Evolutionary conservation across 306 rosid genomes (phyloP).

Genomic region (Pyrus pyrifolia): DNA sequence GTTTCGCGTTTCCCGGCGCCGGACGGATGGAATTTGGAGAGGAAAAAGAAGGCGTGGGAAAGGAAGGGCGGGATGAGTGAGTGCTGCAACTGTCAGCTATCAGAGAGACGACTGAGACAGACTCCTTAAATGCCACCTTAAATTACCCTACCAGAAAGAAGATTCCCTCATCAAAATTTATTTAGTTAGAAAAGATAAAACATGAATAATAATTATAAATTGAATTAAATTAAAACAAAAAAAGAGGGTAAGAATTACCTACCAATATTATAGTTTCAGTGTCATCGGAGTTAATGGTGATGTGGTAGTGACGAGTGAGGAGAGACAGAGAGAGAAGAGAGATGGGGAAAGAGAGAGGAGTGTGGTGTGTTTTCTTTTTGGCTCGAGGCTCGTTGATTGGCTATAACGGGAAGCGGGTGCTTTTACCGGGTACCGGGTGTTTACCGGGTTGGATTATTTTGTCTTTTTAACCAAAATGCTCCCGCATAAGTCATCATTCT

Average conservation of each 20-base stretch:
- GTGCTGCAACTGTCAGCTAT: not conserved
- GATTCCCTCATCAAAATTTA: not conserved
- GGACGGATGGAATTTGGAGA: not conserved
- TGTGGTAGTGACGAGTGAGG: not conserved
- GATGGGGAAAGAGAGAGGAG: not conserved
- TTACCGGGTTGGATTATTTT: not conserved
- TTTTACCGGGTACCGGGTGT: not conserved
- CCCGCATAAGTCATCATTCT: too few relatives aligned
- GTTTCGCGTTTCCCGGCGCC: not conserved
- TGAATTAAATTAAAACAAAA: not conserved
- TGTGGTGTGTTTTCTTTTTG: not conserved
- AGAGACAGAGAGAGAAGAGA: not conserved
- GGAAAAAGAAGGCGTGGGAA: not conserved
- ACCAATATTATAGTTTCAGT: not conserved
- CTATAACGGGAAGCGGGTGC: not conserved
- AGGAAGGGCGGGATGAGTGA: not conserved
- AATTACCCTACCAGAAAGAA: not conserved
- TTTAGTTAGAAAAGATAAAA: not conserved
- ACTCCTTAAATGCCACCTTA: not conserved
- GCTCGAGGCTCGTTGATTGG: not conserved
- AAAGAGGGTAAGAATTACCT: not conserved
- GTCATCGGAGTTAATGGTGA: not conserved
- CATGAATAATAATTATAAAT: not conserved
- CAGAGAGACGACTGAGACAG: not conserved
- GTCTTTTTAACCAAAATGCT: too few relatives aligned